phyloP scores from a whole-genome alignment of 129 eudicot species.

The Tagetes erecta region DNA sequence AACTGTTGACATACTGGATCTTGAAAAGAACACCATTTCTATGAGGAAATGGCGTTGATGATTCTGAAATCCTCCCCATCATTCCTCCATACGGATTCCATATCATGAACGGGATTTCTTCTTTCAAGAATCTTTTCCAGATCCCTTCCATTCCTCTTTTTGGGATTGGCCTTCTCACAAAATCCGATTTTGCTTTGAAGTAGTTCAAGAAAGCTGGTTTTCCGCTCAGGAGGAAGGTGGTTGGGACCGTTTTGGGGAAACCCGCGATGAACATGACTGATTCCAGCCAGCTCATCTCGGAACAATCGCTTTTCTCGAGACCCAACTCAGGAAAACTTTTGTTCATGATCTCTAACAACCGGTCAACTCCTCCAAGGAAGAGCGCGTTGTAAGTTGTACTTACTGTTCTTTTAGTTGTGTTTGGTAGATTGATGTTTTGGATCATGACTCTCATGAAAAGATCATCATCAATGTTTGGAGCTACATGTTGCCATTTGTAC shows the following conservation, averaged over 20 bases:
- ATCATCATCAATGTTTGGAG: conserved; percentile 36
- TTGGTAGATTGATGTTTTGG: conserved; percentile 3
- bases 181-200: conserved; percentile 46
- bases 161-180: conserved; percentile 29
- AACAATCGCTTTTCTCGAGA: conserved; percentile 28
- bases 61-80: conserved; percentile 38
- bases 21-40: conserved; percentile 36
- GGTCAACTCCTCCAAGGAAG: conserved; percentile 33
- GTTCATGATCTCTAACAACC: conserved; percentile 19
- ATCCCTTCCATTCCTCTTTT: conserved; percentile 37
- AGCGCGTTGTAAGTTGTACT: conserved; percentile 35
- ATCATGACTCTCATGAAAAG: conserved; percentile 42
- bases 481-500: conserved; percentile 41
- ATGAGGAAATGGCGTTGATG: conserved; percentile 43
- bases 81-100: conserved; percentile 48
- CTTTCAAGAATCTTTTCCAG: conserved; percentile 27
- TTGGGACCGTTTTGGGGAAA: conserved; percentile 32
- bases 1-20: conserved; percentile 37
- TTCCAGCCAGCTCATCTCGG: conserved; percentile 42
- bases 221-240: conserved; percentile 32
- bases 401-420: conserved; percentile 33
- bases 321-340: conserved; percentile 38
- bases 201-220: conserved; percentile 31
- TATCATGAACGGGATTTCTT: conserved; percentile 29
- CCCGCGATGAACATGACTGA: conserved; percentile 39